A percentile compares a stretch with the other conserved stretches of the same genome.
phyloP scores from a whole-genome alignment of 75 land plant species.

The Sequoiadendron giganteum region DNA sequence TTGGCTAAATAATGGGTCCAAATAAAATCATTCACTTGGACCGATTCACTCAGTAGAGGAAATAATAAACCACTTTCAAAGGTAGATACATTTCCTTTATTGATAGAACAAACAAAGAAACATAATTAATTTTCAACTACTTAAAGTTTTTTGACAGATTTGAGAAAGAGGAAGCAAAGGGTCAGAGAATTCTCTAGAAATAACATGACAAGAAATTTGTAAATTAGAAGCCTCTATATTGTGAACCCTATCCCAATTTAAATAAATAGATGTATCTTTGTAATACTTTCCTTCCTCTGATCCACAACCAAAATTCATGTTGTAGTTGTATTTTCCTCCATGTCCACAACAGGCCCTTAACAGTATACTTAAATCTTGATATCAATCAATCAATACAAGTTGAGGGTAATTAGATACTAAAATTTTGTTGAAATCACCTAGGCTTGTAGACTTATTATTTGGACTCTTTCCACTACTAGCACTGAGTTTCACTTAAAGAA shows the following conservation, averaged over 20 bases:
- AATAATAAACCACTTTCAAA: neutral
- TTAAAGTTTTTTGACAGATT: constrained; percentile 27
- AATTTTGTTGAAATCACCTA: neutral
- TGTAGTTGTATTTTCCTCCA: constrained; percentile 65
- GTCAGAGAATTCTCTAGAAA: constrained; percentile 43
- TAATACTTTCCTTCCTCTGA: constrained; percentile 35
- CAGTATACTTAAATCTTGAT: constrained; percentile 50
- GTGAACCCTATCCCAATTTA: constrained; percentile 71
- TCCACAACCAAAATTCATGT: constrained; percentile 37
- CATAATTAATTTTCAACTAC: neutral
- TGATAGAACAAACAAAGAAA: neutral
- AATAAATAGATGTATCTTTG: constrained; percentile 29
- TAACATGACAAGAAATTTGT: constrained; percentile 36
- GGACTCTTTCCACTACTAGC: too few relatives aligned
- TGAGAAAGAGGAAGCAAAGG: constrained; percentile 35
- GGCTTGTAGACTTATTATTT: too few relatives aligned
- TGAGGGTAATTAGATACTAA: neutral
- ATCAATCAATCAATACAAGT: neutral
- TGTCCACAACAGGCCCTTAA: constrained; percentile 62
- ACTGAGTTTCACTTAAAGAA: too few relatives aligned
- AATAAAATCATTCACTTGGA: neutral
- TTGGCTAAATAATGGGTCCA: neutral
- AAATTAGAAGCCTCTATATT: constrained; percentile 58
- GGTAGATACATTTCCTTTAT: neutral
- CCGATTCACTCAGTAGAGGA: neutral